Evolutionary conservation across 106 monocot genomes (phyloP).

Genomic region (Acorus gramineus): DNA sequence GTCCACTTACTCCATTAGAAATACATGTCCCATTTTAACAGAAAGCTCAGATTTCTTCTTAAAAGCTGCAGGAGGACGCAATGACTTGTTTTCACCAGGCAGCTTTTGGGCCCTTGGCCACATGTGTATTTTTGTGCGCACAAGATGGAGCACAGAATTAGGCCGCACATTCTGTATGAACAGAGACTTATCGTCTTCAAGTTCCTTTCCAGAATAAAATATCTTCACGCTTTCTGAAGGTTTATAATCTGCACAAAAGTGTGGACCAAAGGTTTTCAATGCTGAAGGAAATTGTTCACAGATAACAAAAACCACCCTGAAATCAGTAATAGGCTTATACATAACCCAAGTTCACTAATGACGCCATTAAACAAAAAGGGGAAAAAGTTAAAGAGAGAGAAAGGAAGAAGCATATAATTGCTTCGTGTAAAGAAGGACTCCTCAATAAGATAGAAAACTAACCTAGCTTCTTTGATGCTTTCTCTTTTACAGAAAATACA

Average conservation of each 20-base stretch:
- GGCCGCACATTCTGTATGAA: constrained; percentile 54
- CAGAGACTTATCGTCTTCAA: constrained; percentile 65
- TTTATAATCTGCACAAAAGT: constrained; percentile 54
- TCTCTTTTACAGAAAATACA: constrained; percentile 43
- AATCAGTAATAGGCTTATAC: too few species aligned
- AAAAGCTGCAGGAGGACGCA: constrained; percentile 82
- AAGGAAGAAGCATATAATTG: background rate
- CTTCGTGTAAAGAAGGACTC: background rate
- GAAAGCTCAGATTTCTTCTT: constrained; percentile 97
- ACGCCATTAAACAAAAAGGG: background rate
- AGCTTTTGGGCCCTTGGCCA: constrained; percentile 87
- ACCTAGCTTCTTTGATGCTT: constrained; percentile 92
- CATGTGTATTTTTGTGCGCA: constrained; percentile 68
- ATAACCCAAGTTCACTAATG: too few species aligned
- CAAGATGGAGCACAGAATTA: constrained; percentile 80
- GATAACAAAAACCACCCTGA: background rate
- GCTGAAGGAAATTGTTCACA: background rate
- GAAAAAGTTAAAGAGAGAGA: background rate
- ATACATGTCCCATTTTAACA: constrained; percentile 90
- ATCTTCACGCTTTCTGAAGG: constrained; percentile 60
- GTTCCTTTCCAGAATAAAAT: constrained; percentile 66
- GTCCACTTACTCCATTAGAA: constrained; percentile 85
- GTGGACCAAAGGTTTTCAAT: constrained; percentile 2
- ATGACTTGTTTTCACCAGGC: constrained; percentile 81
- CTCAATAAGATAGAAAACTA: constrained; percentile 9